These are phyloP conservation scores for Colletotrichum australisinense DNA, from an alignment of 2,329 filamentous ascomycete genomes.

Conservation along the genomic window DNA sequence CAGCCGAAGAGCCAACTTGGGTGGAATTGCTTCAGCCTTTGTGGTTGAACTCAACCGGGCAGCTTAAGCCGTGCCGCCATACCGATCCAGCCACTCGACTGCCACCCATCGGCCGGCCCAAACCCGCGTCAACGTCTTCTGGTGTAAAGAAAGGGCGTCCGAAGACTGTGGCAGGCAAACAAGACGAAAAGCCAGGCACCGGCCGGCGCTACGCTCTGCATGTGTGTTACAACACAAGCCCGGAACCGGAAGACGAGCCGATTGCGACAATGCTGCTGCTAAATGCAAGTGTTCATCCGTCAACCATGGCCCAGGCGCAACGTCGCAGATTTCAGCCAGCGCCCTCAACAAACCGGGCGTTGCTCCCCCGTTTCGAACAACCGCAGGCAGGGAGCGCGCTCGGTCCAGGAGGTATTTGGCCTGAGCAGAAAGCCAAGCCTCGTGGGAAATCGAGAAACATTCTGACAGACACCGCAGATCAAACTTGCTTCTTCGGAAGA, in stretches of 20 bases:
- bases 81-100: too few relatives aligned
- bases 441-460: constrained; percentile 8
- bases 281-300: constrained; percentile 1
- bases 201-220: background rate
- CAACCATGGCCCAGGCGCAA: background rate
- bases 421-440: constrained; percentile 19
- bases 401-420: background rate
- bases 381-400: background rate
- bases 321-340: background rate
- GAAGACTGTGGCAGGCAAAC: too few relatives aligned
- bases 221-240: background rate
- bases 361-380: constrained; percentile 19
- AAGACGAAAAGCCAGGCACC: background rate
- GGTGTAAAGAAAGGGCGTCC: too few relatives aligned
- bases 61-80: too few relatives aligned
- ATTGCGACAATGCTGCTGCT: background rate
- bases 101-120: too few relatives aligned
- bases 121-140: too few relatives aligned
- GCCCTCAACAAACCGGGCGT: constrained; percentile 4
- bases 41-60: too few relatives aligned
- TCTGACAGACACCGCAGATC: constrained; percentile 11
- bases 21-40: too few relatives aligned
- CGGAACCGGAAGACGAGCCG: background rate
- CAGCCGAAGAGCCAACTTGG: too few relatives aligned
- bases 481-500: background rate